Percentiles rank a stretch among this genome's conserved stretches.
Evolutionary conservation across 257 asterid genomes (phyloP).

Genomic region (Osmanthus fragrans): DNA sequence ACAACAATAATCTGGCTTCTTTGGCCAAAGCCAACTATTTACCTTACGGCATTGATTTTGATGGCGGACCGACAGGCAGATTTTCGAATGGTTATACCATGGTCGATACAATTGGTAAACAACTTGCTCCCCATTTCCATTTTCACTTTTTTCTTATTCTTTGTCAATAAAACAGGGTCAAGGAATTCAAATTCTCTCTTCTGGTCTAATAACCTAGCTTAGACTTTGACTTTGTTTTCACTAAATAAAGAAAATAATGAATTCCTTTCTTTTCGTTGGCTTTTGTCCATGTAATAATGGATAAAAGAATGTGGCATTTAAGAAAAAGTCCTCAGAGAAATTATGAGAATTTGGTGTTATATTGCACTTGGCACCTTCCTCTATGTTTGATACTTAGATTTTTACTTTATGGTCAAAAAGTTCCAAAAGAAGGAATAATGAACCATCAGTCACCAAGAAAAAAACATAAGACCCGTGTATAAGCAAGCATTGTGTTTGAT

Average conservation of each 20-base stretch:
- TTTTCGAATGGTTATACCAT: constrained; percentile 53
- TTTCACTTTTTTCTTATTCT: neutral
- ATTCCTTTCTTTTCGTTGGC: neutral
- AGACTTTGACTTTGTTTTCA: too few relatives aligned
- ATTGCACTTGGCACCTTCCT: too few relatives aligned
- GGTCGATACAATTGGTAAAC: constrained; percentile 72
- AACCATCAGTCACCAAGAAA: neutral
- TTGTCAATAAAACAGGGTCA: too few relatives aligned
- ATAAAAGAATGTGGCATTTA: neutral
- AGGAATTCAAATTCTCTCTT: too few relatives aligned
- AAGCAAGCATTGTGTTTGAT: neutral
- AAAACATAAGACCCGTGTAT: too few relatives aligned
- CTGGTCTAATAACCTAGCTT: too few relatives aligned
- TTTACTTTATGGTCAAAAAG: neutral
- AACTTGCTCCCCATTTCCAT: neutral
- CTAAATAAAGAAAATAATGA: too few relatives aligned
- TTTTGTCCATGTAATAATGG: neutral
- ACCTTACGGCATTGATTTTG: constrained; percentile 87
- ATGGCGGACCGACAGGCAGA: constrained; percentile 87
- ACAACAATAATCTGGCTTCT: constrained; percentile 71
- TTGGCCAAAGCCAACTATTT: constrained; percentile 82
- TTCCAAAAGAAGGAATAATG: too few relatives aligned
- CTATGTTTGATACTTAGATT: too few relatives aligned
- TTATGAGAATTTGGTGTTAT: neutral
- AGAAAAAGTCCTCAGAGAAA: neutral